Evolutionary conservation across 495 filamentous ascomycete species (phyloP), one percentile per base, ranked within the genome.

Genomic region (Lepidopterella palustris): DNA sequence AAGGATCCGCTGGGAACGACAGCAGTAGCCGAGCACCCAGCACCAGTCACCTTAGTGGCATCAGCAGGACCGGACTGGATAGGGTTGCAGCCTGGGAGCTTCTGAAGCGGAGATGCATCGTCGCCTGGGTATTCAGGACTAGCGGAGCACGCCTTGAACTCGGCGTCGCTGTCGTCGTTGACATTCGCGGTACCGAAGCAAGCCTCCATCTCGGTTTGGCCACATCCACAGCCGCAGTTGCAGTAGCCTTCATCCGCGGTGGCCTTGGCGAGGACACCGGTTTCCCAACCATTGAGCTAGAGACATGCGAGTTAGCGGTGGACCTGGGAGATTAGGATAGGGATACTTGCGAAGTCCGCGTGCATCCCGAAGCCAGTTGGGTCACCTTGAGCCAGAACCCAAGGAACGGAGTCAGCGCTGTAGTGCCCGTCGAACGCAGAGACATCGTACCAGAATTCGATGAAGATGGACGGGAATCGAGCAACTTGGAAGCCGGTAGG

Each of bases 391-490:
- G 63, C 27, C 25, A 66, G 56, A 1, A 59, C 59, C 63, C 63
- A 66, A 0, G 63, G 63, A 13, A 45, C 35, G 24, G 45, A 26
- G 52, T 62, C 55, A 18, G 59, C 56, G n/a, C 52, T 53, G 45
- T 66, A 66, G 20, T 60, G 55, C 20, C 53, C 56, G 20, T 66
- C 63, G 35, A 66, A 66, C 13, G 59, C 32, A 9, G 55, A 56
- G 24, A 66, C 57, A 45, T 66, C 63, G 25, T 62, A 66, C 63
- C 63, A 66, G 56, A 66, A 66, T 52, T 66, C 63, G 45, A 66
- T 66, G 60, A 66, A 66, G 45, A 66, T 66, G 24, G 55, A 52
- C 27, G 63, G 63, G 56, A 66, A 66, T 3, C 60, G 29, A 26
- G 63, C 60, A 9, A 25, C 24, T 35, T 54, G 57, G 57, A 56